Evolutionary conservation across 2,329 filamentous ascomycete species (phyloP), one percentile per base, ranked within the genome.

Genomic region (Calonectria pteridis): DNA sequence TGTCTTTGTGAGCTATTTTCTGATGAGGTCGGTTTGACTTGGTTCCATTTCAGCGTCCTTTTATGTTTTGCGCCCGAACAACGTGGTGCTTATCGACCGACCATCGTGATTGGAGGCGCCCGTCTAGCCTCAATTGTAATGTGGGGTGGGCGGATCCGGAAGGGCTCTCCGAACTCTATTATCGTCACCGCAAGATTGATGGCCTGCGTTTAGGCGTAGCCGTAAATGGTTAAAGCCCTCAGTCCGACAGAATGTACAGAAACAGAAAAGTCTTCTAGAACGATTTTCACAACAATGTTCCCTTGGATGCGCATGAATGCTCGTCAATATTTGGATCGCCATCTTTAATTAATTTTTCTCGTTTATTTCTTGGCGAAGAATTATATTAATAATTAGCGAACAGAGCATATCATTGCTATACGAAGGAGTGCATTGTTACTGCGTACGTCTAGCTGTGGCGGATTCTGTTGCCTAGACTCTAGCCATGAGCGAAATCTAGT

Each of bases 131-230:
- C 20, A 28, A 16, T 2, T 14, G 23, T n/a, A 20, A 40, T 40
- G 55, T 62, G 55, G 55, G 55, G 55, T 62, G 23, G 6, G 55
- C 55, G 55, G 33, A 59, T 37, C n/a, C 33, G 55, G 55, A 20
- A 62, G 26, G 55, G 43, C 16, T 40, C 35, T 62, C 55, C 55
- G 55, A 62, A 62, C 55, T 13, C 29, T 40, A 62, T 62, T 62
- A 11, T 58, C 55, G 37, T 62, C 55, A 40, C 55, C 55, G 55
- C 55, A n/a, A 46, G 43, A 46, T 46, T 46, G 43, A 23, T 23
- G n/a, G n/a, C 18, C 18, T 43, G 40, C 43, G n/a, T 46, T 23
- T 13, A 5, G 43, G n/a, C 10, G 43, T 23, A 9, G 10, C 43
- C 43, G n/a, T 10, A 46, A 46, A 23, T 46, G 20, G 43, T 10